phyloP scores from a whole-genome alignment of 441 rosid genomes.

The Adansonia madagascariensis region DNA sequence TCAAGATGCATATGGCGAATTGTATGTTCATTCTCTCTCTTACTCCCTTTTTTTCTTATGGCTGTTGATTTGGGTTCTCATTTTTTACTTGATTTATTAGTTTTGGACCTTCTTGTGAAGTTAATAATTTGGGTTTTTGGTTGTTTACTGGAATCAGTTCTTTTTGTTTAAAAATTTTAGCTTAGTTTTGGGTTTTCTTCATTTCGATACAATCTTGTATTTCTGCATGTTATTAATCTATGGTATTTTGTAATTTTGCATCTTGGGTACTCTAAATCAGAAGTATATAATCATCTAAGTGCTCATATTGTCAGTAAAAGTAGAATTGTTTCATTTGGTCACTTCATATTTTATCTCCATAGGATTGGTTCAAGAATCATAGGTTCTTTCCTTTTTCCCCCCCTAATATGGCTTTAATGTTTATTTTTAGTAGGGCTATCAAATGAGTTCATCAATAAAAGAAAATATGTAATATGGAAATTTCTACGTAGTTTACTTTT shows the following conservation, averaged over 20 bases:
- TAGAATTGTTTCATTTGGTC: neutral
- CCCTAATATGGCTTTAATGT: neutral
- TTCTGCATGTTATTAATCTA: neutral
- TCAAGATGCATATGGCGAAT: slow-evolving; percentile 77
- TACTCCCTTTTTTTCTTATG: neutral
- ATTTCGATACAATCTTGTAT: slow-evolving; percentile 1
- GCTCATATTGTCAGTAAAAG: neutral
- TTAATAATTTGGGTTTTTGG: neutral
- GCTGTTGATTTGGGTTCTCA: neutral
- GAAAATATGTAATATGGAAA: neutral
- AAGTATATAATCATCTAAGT: neutral
- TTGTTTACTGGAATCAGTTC: neutral
- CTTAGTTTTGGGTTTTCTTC: neutral
- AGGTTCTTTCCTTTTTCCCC: neutral
- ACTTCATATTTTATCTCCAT: neutral
- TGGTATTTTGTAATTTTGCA: neutral
- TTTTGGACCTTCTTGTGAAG: neutral
- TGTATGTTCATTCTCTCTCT: slow-evolving; percentile 42
- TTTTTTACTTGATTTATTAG: neutral
- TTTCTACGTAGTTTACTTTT: neutral
- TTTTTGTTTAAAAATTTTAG: neutral
- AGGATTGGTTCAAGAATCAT: neutral
- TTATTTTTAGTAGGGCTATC: neutral
- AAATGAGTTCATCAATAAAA: neutral
- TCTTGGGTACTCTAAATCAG: neutral